phyloP scores from a whole-genome alignment of 108 stramenopile species.

The Parietichytrium sp. region DNA sequence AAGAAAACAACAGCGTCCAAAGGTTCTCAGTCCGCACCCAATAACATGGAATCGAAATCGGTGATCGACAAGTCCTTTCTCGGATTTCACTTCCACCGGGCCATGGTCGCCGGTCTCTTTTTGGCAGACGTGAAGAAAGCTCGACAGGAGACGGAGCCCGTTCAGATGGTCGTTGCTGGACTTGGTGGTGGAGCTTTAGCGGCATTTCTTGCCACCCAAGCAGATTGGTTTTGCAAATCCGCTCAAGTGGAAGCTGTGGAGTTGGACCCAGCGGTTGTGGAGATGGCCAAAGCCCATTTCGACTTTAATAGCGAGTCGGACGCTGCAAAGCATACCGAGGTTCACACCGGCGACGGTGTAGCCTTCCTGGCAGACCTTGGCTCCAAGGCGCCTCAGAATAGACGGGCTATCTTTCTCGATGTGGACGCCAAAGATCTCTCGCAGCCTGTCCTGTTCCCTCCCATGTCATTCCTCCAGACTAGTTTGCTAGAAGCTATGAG shows the following conservation, averaged over 20 bases:
- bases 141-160: neutral
- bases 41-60: neutral
- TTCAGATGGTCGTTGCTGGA: neutral
- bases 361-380: neutral
- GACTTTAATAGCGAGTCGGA: neutral
- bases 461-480: neutral
- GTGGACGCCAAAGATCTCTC: slow-evolving; percentile 33
- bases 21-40: too few species aligned
- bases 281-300: neutral
- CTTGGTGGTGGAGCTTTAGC: slow-evolving; percentile 31
- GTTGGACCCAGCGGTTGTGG: neutral
- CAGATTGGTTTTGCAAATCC: neutral
- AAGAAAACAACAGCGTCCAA: too few species aligned
- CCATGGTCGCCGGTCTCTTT: slow-evolving; percentile 18
- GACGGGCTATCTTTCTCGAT: neutral
- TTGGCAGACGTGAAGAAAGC: neutral
- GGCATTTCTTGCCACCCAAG: neutral
- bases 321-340: neutral
- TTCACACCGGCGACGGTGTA: neutral
- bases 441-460: neutral
- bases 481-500: neutral
- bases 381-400: neutral
- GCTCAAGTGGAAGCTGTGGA: neutral
- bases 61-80: slow-evolving; percentile 17
- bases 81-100: slow-evolving; percentile 6